Conservation (phyloP, 1,139 yeast genomes). For the Blastobotrys aristatus region DNA sequence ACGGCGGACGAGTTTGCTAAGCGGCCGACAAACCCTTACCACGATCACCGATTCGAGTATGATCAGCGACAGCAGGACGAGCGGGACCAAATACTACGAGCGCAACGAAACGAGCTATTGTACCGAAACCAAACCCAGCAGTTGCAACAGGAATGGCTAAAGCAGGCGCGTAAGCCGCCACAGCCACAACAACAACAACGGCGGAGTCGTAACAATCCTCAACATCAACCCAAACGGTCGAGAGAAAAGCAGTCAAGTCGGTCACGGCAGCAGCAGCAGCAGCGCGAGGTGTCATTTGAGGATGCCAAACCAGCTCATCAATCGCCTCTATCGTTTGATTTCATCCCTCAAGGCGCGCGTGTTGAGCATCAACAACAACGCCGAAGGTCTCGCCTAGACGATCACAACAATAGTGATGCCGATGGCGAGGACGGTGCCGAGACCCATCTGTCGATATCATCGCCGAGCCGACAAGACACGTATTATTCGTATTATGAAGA, state of each 20-base stretch:
- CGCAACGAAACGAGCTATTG: conserved; percentile 14
- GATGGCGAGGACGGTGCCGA: not conserved
- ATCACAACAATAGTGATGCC: not conserved
- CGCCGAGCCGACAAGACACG: not conserved
- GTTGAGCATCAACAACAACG: conserved; percentile 3
- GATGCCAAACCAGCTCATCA: not conserved
- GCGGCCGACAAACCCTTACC: not conserved
- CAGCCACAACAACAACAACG: not conserved
- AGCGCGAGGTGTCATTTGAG: conserved; percentile 5
- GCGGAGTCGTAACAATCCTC: not conserved
- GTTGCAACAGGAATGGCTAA: conserved; percentile 14
- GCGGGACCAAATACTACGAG: conserved; percentile 7
- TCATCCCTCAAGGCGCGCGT: conserved; percentile 5
- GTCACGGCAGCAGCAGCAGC: not conserved
- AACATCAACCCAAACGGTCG: not conserved
- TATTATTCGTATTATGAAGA: conserved; percentile 20
- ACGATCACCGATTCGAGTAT: conserved; percentile 4
- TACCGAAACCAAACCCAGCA: conserved; percentile 14
- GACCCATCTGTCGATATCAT: not conserved
- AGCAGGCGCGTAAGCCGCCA: conserved; percentile 3
- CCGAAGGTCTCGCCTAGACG: not conserved
- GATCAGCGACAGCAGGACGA: conserved; percentile 5
- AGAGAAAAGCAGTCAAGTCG: conserved; percentile 8
- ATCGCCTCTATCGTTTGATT: conserved; percentile 6
- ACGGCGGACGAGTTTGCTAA: conserved; percentile 8